These are phyloP conservation scores for Solanum pimpinellifolium DNA, from an alignment of 257 asterid species.

Conservation along the genomic window DNA sequence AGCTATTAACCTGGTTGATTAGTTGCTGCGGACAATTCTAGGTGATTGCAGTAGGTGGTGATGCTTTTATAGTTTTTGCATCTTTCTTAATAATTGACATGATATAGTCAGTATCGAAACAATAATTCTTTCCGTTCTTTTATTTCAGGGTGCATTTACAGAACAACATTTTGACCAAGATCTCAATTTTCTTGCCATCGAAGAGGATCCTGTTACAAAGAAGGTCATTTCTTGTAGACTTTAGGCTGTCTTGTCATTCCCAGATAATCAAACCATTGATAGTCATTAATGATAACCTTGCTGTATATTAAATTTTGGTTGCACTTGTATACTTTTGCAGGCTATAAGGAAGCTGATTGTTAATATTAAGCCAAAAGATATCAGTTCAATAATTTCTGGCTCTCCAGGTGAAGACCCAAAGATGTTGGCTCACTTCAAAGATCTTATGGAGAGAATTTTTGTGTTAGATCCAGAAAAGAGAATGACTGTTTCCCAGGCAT, in stretches of 20 bases:
- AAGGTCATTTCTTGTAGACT: conserved; percentile 37
- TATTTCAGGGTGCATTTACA: conserved; percentile 69
- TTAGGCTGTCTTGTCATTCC: neutral
- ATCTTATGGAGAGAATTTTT: conserved; percentile 82
- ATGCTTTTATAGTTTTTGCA: neutral
- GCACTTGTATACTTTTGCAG: conserved; percentile 31
- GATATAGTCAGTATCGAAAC: neutral
- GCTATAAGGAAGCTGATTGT: conserved; percentile 63
- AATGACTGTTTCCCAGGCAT: conserved; percentile 83
- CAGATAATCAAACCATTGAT: neutral
- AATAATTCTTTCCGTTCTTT: neutral
- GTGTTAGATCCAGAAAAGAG: conserved; percentile 97
- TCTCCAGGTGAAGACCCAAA: conserved; percentile 94
- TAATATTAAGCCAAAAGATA: conserved; percentile 88
- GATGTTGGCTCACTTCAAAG: conserved; percentile 84
- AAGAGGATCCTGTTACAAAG: conserved; percentile 94
- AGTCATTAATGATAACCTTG: neutral
- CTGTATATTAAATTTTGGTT: neutral
- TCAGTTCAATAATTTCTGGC: conserved; percentile 61
- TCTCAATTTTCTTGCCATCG: conserved; percentile 80
- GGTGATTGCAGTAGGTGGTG: neutral
- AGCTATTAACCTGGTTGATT: neutral
- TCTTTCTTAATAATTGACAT: neutral
- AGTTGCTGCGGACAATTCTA: neutral
- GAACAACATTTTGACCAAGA: conserved; percentile 88